phyloP scores from a whole-genome alignment of 2,329 filamentous ascomycete species.

The Trichoderma lentiforme region DNA sequence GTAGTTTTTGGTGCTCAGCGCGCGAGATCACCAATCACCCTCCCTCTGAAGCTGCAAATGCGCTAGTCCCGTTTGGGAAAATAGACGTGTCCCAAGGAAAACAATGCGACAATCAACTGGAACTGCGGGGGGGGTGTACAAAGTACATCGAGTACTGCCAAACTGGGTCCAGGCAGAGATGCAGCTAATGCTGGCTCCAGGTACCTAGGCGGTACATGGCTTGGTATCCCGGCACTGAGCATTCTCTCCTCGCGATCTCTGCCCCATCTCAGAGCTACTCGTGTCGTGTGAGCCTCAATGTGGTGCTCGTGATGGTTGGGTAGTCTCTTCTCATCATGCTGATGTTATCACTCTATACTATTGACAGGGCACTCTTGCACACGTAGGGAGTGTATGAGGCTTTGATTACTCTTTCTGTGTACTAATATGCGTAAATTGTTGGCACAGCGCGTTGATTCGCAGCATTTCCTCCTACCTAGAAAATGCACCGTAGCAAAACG shows the following conservation, averaged over 20 bases:
- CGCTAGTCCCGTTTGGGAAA: conserved; percentile 29
- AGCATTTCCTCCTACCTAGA: neutral
- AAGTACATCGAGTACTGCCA: neutral
- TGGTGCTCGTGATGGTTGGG: neutral
- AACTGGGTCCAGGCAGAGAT: neutral
- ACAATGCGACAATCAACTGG: conserved; percentile 22
- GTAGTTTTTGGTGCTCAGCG: conserved; percentile 52
- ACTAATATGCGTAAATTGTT: neutral
- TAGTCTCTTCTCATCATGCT: neutral
- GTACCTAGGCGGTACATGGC: conserved; percentile 3
- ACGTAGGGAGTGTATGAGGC: neutral
- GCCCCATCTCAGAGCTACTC: neutral
- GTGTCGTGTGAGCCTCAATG: neutral
- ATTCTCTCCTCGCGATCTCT: neutral
- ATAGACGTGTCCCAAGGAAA: conserved; percentile 29
- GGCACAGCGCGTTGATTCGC: neutral
- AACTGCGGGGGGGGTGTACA: conserved; percentile 5
- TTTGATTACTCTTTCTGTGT: neutral
- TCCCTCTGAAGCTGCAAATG: conserved; percentile 5
- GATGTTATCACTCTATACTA: neutral
- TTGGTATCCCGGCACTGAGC: neutral
- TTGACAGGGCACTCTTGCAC: neutral
- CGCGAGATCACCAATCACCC: conserved; percentile 51
- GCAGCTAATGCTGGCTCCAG: conserved; percentile 12
- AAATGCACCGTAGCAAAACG: neutral